Base-by-base conservation (phyloP, 1,139 yeast genomes). In the Taphrina wiesneri region DNA sequence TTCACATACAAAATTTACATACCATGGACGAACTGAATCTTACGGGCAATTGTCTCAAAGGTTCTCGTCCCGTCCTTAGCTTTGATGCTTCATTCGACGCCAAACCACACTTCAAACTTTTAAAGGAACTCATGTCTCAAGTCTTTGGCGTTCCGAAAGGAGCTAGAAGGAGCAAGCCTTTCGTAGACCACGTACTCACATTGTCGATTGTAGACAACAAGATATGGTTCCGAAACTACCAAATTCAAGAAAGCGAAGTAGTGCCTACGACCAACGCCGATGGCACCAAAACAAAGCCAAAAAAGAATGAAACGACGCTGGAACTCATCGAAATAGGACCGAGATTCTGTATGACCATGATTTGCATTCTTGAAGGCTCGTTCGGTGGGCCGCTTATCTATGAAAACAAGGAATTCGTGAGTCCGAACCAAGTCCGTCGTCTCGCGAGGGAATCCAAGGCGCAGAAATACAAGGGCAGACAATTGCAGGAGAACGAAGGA, bases 351-450 rank as follows among this genome's bases (percentile, higher is more conserved):
- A 82, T 95, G 80, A 93, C 99, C 2, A 86, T 89, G 72, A 92
- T 93, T 72, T 87, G 96, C 69, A 86, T 93, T 64, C 82, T 93
- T 71, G 99, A 93, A 78, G 99, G 99, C 60, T 90, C 98, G 1
- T 95, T 93, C 74, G 96, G 97, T 67, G 99, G 99, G 25, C 97
- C 99, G 70, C 91, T 93, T 82, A 90, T 93, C 71, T 93, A 90
- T 79, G 99, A 93, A 75, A 93, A 93, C 81, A 92, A 90, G 81
- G 96, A 93, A 78, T 93, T 90, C 77, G 97, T 93, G 63, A 89
- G 96, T 68, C 99, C 99, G 71, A 93, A 93, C 81, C 86, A 89
- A 71, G 96, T 88, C 63, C 87, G 99, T 80, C 91, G 99, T 15
- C 97, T 92, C 81, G 71, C 83, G 71, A 88, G 85, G 77, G 89